Conservation (phyloP, 2,329 filamentous ascomycete genomes). For the Exophiala spinifera region DNA sequence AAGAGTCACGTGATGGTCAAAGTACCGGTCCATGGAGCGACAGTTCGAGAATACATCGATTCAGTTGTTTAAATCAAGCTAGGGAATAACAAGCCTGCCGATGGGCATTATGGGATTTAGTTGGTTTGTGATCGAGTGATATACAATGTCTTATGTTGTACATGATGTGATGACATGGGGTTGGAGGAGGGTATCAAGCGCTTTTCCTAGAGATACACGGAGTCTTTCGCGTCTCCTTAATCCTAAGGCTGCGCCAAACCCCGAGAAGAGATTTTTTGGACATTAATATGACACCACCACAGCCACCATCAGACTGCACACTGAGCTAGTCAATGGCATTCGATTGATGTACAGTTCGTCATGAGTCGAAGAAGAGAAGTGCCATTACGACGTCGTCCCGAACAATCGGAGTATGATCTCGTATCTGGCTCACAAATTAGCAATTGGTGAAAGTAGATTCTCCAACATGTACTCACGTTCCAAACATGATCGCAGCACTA, state of each 20-base stretch:
- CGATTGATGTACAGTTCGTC: background rate
- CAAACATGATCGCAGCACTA: conserved; percentile 93
- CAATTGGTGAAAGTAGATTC: conserved; percentile 23
- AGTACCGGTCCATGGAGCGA: background rate
- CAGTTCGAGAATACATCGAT: too few species aligned
- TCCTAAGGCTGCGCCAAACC: background rate
- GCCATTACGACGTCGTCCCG: conserved; percentile 34
- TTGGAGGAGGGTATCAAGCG: background rate
- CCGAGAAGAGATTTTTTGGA: background rate
- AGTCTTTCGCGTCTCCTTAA: background rate
- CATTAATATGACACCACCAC: too few species aligned
- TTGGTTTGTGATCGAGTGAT: too few species aligned
- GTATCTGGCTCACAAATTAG: conserved; percentile 36
- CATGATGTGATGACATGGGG: background rate
- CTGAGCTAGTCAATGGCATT: background rate
- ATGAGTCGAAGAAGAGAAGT: background rate
- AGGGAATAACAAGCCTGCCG: too few species aligned
- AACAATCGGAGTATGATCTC: conserved; percentile 36
- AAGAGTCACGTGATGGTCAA: conserved; percentile 2
- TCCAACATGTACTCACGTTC: conserved; percentile 60
- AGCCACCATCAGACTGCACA: background rate
- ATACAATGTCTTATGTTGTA: too few species aligned
- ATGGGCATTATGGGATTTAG: too few species aligned
- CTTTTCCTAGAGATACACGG: background rate
- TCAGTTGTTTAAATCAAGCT: too few species aligned